Evolutionary conservation across 306 rosid genomes (phyloP), one percentile per base, ranked within the genome.

Genomic region (Echinosophora koreensis): DNA sequence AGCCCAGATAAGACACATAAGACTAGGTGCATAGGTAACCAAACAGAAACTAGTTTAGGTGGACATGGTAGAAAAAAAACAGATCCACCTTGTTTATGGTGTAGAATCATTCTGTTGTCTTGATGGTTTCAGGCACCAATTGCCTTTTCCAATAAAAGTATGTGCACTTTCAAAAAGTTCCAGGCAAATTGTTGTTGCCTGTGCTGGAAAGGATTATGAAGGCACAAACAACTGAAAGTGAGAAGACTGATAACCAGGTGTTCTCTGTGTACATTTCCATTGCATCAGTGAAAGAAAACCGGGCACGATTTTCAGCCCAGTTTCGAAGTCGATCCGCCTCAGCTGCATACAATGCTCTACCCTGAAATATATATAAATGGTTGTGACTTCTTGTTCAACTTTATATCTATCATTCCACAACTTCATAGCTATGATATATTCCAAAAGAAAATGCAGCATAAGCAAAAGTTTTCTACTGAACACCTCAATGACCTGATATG

Each of bases 181-280:
- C 93, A 2, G 88, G 96, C 66, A 86, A 46, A 56, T 55, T 92
- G 86, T 50, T 89, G 86, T 57, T 89, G 88, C 73, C 77, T 47
- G 97, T 86, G 89, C 91, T 95, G 14, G 97, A 92, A 71, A 95
- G 96, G 34, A 92, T 95, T 56, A 95, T 95, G 84, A 89, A 95
- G 66, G 97, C 96, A 55, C 97, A 90, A n/a, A 95, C 97, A 8
- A 92, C 93, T 5, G 97, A 92, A 30, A 95, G 92, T 68, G 98
- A 95, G 89, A 95, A 88, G 13, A 95, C 98, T 12, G 98, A 89
- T 64, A 95, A 59, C 97, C 93, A 95, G 8, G 97, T 88, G 85
- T 87, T 84, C 80, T 95, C 98, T 30, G 97, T 89, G 87, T 95
- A 95, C 93, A 92, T 92, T 84, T 95, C 97, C 96, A 87, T 95